phyloP scores from a whole-genome alignment of 2,329 filamentous ascomycete species.

The Colletotrichum incanum region DNA sequence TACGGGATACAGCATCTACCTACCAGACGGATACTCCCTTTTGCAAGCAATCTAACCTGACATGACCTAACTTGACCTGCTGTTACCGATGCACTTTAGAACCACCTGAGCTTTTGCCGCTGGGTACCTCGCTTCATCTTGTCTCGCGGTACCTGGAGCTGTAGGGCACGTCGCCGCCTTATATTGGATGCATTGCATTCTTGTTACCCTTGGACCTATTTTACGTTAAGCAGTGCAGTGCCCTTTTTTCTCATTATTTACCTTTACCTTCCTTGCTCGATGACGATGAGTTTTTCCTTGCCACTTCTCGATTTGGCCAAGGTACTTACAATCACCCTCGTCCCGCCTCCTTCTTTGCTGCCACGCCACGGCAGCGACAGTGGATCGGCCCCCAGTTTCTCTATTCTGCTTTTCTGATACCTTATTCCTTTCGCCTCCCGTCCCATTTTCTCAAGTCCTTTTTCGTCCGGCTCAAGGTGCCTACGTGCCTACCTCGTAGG shows the following conservation, averaged over 20 bases:
- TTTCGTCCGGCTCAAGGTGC: too few species aligned
- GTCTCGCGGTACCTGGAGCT: conserved; percentile 1
- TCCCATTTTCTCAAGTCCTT: neutral
- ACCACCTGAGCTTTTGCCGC: neutral
- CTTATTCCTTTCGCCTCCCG: neutral
- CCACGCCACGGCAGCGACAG: neutral
- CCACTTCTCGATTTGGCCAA: conserved; percentile 11
- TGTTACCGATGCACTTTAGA: neutral
- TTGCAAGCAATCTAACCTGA: too few species aligned
- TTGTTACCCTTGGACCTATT: neutral
- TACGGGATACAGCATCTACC: too few species aligned
- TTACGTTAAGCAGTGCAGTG: neutral
- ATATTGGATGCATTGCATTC: neutral
- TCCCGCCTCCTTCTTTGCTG: neutral
- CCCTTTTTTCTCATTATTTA: neutral
- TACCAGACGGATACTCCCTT: too few species aligned
- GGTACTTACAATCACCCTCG: conserved; percentile 8
- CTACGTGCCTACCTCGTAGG: too few species aligned
- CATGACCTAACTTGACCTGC: too few species aligned
- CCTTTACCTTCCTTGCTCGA: neutral
- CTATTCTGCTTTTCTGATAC: neutral
- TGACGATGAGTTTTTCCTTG: conserved; percentile 17
- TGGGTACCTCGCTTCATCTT: neutral
- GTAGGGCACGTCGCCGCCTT: neutral
- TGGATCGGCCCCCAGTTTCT: neutral